Base-by-base conservation (phyloP, 371 early-diverging fungal species). In the Apophysomyces sp. region DNA sequence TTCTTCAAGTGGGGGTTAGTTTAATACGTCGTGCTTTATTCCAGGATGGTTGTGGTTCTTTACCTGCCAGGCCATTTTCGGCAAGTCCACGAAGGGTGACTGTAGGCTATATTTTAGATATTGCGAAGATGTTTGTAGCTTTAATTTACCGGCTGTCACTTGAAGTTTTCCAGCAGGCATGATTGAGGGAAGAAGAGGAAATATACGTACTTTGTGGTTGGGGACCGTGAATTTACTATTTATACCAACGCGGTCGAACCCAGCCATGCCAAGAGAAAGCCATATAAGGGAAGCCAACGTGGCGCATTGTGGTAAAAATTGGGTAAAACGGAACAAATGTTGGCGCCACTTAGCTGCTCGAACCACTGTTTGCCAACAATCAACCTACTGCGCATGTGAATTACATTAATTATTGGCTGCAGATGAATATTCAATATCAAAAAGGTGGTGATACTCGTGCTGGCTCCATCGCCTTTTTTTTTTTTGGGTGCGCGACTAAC, bases 1-100 rank as follows among this genome's bases (percentile, higher is more conserved):
- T n/a, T 62, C 76, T 76, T 16, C 21, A 29, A 21, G 11, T 21
- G 21, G 4, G 21, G 8, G 8, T 8, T 44, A n/a, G n/a, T 34
- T 34, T 34, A 34, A 34, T 34, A 34, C 13, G 13, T 34, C 8
- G 11, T 34, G 4, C 13, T 4, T 8, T 34, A 34, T 34, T 34
- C 13, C 4, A 2, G 13, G 34, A 13, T 11, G 8, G 13, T 34
- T 11, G 34, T 8, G 11, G 2, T 1, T 44, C 4, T 44, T 15
- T 44, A 44, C 49, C 49, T 26, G 49, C 24, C n/a, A 18, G 21
- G 21, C 49, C 49, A 11, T 44, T 16, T 21, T 44, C 49, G 49
- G 49, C 49, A 44, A 44, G 49, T 4, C 49, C 49, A 11, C 49
- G 49, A 9, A 44, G 16, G 21, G 49, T 44, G 24, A 44, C 49